A percentile compares a stretch with the other conserved stretches of the same genome.
These are phyloP conservation scores for Cordyceps cicadae DNA, from an alignment of 2,329 filamentous ascomycete species.

Conservation along the genomic window DNA sequence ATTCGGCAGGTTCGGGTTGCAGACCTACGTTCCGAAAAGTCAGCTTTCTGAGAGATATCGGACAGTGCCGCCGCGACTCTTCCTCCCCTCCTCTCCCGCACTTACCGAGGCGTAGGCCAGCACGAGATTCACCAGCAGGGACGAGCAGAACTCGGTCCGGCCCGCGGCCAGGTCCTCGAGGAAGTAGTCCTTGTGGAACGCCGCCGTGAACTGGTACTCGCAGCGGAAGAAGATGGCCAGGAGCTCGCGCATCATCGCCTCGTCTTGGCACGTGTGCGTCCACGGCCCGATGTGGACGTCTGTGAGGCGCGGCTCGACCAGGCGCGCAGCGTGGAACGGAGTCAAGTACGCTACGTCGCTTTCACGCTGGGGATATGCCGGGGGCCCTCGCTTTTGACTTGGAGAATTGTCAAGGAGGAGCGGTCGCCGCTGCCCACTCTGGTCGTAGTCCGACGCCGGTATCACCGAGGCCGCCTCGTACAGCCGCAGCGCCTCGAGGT, in stretches of 20 bases:
- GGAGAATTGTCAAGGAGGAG: neutral
- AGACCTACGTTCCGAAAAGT: conserved; percentile 16
- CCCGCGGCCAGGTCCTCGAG: conserved; percentile 13
- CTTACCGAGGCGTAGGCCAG: conserved; percentile 13
- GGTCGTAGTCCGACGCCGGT: neutral
- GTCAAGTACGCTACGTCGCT: conserved; percentile 17
- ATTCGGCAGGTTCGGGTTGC: conserved; percentile 19
- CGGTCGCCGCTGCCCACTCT: neutral
- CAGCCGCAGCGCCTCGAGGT: conserved; percentile 15
- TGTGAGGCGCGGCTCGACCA: conserved; percentile 24
- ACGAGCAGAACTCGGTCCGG: conserved; percentile 10
- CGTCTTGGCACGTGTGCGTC: conserved; percentile 13
- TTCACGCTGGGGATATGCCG: too few species aligned
- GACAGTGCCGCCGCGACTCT: too few species aligned
- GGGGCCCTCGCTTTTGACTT: too few species aligned
- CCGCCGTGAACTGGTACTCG: conserved; percentile 13
- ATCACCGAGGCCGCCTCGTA: conserved; percentile 13
- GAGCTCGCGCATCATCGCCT: conserved; percentile 13
- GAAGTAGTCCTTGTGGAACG: conserved; percentile 16
- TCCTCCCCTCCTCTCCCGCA: neutral
- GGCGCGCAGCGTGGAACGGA: conserved; percentile 22
- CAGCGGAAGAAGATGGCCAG: conserved; percentile 15
- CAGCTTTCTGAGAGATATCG: too few species aligned
- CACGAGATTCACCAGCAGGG: conserved; percentile 13
- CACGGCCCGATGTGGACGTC: conserved; percentile 13